These are phyloP conservation scores for Kwoniella sp. DNA, from an alignment of 768 basidiomycete genomes.

Conservation along the genomic window DNA sequence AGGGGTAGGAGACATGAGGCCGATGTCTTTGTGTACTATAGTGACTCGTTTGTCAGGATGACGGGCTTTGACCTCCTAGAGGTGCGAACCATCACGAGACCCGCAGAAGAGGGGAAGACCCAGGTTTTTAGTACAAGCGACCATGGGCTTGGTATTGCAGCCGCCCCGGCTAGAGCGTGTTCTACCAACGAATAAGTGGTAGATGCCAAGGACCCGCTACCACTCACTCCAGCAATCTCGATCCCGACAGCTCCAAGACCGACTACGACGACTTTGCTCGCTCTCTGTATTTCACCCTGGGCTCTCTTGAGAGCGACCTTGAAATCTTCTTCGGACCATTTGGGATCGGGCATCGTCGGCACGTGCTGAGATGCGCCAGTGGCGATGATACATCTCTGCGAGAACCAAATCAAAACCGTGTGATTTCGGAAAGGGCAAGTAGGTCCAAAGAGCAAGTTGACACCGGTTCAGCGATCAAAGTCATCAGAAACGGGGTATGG, in stretches of 20 bases:
- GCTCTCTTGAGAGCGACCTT: slow-evolving; percentile 46
- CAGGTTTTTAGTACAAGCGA: no score
- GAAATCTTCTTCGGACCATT: slow-evolving; percentile 21
- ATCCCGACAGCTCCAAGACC: slow-evolving; percentile 76
- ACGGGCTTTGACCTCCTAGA: slow-evolving; percentile 39
- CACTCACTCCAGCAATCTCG: slow-evolving; percentile 49
- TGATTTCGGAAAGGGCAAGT: no score
- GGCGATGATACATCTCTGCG: slow-evolving; percentile 48
- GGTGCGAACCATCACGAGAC: no score
- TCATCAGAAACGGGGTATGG: no score
- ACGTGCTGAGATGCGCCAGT: slow-evolving; percentile 50
- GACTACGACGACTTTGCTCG: slow-evolving; percentile 65
- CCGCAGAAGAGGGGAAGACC: no score
- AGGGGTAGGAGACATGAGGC: slow-evolving; percentile 19
- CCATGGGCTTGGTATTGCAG: no score
- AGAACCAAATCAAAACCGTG: no score
- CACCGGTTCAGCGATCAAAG: no score
- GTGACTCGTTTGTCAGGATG: slow-evolving; percentile 45
- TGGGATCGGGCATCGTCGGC: slow-evolving; percentile 45
- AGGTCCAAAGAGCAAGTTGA: no score
- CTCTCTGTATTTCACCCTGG: slow-evolving; percentile 61
- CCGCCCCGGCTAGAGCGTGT: no score
- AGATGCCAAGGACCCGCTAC: no score
- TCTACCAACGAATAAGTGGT: no score
- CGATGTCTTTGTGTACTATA: slow-evolving; percentile 38